phyloP scores from a whole-genome alignment of 768 basidiomycete species.

The Chlorophyllum brunneum region DNA sequence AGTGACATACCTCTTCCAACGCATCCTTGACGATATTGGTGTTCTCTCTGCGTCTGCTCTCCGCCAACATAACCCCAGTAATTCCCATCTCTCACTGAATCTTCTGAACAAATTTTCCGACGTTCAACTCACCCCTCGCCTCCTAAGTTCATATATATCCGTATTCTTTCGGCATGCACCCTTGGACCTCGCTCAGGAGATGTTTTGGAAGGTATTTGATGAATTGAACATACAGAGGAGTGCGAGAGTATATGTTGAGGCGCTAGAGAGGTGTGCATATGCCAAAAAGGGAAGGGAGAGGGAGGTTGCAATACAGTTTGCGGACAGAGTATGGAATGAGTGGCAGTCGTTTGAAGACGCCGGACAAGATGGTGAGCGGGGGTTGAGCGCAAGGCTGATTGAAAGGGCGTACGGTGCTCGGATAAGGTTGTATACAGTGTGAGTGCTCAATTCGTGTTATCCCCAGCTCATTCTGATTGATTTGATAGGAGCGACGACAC shows the following conservation, averaged over 20 bases:
- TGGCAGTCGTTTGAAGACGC: constrained; percentile 52
- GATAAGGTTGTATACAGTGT: constrained; percentile 66
- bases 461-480: constrained; percentile 5
- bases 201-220: constrained; percentile 50
- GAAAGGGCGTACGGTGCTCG: constrained; percentile 69
- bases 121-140: constrained; percentile 54
- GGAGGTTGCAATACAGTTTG: constrained; percentile 45
- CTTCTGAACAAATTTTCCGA: constrained; percentile 41
- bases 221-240: constrained; percentile 40
- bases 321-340: constrained; percentile 59
- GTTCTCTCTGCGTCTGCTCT: background rate
- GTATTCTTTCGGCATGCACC: constrained; percentile 59
- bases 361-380: constrained; percentile 25
- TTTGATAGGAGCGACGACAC: constrained; percentile 41
- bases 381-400: constrained; percentile 43
- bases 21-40: constrained; percentile 38
- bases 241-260: constrained; percentile 56
- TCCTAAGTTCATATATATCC: constrained; percentile 79
- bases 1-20: constrained; percentile 58
- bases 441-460: constrained; percentile 23
- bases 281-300: constrained; percentile 42
- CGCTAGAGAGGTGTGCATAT: constrained; percentile 61
- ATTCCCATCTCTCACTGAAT: constrained; percentile 9
- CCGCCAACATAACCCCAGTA: background rate
- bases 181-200: constrained; percentile 42